Evolutionary conservation across 306 rosid species (phyloP).

Genomic region (Ammopiptanthus mongolicus): DNA sequence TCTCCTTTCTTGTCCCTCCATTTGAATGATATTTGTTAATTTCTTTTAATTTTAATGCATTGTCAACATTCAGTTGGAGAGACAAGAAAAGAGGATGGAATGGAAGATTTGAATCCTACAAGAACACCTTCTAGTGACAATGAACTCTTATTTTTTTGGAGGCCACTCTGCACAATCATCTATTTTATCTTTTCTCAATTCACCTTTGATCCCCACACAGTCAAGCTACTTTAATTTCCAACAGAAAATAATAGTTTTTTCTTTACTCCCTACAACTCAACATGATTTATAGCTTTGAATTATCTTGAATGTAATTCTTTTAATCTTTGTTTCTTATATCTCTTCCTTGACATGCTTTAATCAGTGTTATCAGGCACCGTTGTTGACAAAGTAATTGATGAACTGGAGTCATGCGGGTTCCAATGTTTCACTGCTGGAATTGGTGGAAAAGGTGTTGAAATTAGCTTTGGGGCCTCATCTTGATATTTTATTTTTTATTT

Average conservation of each 20-base stretch:
- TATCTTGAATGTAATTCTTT: neutral
- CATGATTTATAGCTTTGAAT: neutral
- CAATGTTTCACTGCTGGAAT: constrained; percentile 75
- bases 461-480: constrained; percentile 49
- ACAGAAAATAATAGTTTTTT: neutral
- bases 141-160: neutral
- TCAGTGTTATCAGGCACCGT: constrained; percentile 76
- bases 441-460: constrained; percentile 77
- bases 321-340: neutral
- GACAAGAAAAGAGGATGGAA: neutral
- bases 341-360: constrained; percentile 48
- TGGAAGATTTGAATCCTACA: neutral
- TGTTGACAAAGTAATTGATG: constrained; percentile 65
- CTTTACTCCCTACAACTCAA: neutral
- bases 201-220: no score
- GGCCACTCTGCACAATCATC: neutral
- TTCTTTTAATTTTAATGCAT: neutral
- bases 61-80: neutral
- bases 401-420: constrained; percentile 81
- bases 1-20: neutral
- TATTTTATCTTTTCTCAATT: neutral
- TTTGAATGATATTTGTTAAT: neutral
- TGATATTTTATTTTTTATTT: constrained; percentile 29
- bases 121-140: neutral
- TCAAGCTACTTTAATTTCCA: neutral